These are phyloP conservation scores for Xylaria sp. DNA, from an alignment of 495 filamentous ascomycete species.

Conservation along the genomic window DNA sequence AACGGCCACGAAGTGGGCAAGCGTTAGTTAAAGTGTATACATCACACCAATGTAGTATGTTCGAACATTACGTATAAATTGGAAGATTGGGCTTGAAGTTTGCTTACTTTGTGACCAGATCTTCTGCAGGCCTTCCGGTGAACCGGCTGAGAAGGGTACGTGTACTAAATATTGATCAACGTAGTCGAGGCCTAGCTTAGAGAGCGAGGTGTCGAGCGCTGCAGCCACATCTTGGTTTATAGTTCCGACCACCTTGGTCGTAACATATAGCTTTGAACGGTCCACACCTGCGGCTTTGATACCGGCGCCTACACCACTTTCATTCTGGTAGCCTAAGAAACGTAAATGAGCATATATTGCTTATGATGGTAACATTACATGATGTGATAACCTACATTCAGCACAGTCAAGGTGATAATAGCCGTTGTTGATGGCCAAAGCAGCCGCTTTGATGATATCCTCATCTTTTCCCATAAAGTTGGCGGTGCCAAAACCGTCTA, in stretches of 20 bases:
- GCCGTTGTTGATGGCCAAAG: conserved; percentile 70
- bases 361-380: background rate
- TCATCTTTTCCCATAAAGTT: conserved; percentile 54
- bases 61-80: background rate
- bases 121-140: conserved; percentile 68
- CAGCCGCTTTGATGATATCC: conserved; percentile 62
- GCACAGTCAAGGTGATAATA: conserved; percentile 84
- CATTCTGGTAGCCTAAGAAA: conserved; percentile 73
- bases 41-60: background rate
- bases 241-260: conserved; percentile 72
- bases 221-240: conserved; percentile 61
- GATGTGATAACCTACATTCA: conserved; percentile 54
- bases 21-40: background rate
- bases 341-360: conserved; percentile 6
- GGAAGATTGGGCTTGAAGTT: background rate
- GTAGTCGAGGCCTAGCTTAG: conserved; percentile 77
- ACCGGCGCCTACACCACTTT: conserved; percentile 73
- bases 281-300: conserved; percentile 72
- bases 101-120: conserved; percentile 67
- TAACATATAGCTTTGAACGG: conserved; percentile 74
- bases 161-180: conserved; percentile 89
- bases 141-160: conserved; percentile 71
- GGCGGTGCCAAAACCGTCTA: conserved; percentile 67
- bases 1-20: background rate
- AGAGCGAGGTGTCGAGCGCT: conserved; percentile 72